A percentile compares a stretch with the other conserved stretches of the same genome.
These are phyloP conservation scores for Apiospora pterosperma DNA, from an alignment of 2,329 filamentous ascomycete species.

Conservation along the genomic window DNA sequence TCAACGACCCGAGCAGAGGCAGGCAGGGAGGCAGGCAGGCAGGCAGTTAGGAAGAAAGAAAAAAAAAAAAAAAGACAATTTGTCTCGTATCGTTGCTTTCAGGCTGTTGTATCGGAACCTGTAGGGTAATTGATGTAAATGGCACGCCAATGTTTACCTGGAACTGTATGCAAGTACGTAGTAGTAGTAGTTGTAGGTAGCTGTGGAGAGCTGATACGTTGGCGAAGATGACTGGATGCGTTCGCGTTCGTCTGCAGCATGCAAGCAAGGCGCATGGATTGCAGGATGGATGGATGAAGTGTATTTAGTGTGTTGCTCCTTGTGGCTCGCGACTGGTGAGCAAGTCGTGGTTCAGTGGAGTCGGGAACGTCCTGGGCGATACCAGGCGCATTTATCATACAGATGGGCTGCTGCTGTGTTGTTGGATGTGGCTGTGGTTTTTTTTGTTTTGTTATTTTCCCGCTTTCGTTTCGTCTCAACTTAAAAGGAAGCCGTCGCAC, in stretches of 20 bases:
- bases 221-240: not conserved
- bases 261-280: conserved; percentile 2
- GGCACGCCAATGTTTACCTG: not conserved
- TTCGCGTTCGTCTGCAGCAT: not conserved
- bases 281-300: not conserved
- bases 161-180: too few relatives aligned
- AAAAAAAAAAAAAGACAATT: not conserved
- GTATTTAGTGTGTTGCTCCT: not conserved
- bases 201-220: not conserved
- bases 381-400: not conserved
- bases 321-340: not conserved
- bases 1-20: too few relatives aligned
- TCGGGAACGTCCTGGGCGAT: not conserved
- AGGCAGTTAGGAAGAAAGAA: not conserved
- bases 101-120: not conserved
- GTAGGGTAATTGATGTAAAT: not conserved
- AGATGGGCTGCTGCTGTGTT: not conserved
- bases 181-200: too few relatives aligned
- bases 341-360: not conserved
- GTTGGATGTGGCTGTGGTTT: not conserved
- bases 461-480: not conserved
- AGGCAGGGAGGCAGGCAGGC: not conserved
- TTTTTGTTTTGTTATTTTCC: too few relatives aligned
- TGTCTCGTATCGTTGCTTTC: not conserved
- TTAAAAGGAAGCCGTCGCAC: not conserved